Evolutionary conservation across 2,329 filamentous ascomycete species (phyloP).

Genomic region (Apiospora kogelbergensis): DNA sequence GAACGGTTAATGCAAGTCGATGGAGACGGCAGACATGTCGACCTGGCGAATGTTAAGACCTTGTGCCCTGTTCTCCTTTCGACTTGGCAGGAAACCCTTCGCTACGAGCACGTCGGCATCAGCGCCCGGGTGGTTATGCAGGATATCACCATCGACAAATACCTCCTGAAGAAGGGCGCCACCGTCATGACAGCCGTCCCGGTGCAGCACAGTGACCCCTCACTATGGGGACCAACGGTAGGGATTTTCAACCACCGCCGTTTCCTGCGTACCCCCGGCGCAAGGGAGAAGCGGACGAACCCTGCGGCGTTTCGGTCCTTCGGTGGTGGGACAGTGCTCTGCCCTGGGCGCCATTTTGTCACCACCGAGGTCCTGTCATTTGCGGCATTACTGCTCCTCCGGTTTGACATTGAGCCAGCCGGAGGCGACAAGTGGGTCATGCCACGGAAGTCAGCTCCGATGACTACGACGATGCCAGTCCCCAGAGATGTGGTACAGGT

Average conservation of each 20-base stretch:
- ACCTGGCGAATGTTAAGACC: slow-evolving; percentile 29
- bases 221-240: slow-evolving; percentile 16
- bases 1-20: neutral
- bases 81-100: slow-evolving; percentile 38
- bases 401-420: neutral
- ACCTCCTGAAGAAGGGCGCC: slow-evolving; percentile 16
- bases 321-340: slow-evolving; percentile 16
- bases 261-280: neutral
- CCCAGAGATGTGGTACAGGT: neutral
- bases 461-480: neutral
- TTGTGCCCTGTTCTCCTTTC: slow-evolving; percentile 37
- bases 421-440: neutral
- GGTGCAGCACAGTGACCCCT: slow-evolving; percentile 8
- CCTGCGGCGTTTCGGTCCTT: slow-evolving; percentile 14
- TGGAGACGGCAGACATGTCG: slow-evolving; percentile 24
- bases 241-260: slow-evolving; percentile 13
- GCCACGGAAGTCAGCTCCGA: neutral
- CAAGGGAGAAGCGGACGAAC: neutral
- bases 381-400: slow-evolving; percentile 21
- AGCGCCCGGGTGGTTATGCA: slow-evolving; percentile 17
- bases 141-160: slow-evolving; percentile 13
- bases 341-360: slow-evolving; percentile 32
- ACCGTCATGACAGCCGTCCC: slow-evolving; percentile 9
- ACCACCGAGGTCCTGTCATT: slow-evolving; percentile 26
- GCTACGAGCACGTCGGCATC: slow-evolving; percentile 32